These are phyloP conservation scores for Dactylorhiza incarnata DNA, from an alignment of 106 monocot genomes.

Conservation along the genomic window DNA sequence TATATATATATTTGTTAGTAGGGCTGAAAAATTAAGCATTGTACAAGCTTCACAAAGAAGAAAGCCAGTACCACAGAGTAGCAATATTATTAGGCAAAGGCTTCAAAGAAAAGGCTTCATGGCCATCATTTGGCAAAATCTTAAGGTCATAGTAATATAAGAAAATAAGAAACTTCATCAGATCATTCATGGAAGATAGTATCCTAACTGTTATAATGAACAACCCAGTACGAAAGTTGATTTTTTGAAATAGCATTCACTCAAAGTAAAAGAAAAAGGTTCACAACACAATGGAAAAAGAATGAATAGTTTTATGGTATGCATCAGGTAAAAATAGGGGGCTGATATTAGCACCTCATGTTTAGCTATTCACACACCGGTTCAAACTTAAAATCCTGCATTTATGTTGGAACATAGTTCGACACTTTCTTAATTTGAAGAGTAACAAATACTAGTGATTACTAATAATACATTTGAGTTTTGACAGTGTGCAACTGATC, in stretches of 20 bases:
- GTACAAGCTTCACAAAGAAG: background rate
- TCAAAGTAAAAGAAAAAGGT: background rate
- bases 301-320: too few relatives aligned
- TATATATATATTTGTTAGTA: background rate
- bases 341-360: too few relatives aligned
- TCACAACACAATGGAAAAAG: background rate
- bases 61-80: background rate
- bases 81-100: background rate
- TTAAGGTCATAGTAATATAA: background rate
- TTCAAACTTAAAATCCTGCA: too few relatives aligned
- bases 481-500: too few relatives aligned
- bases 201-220: background rate
- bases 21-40: background rate
- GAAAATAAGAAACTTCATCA: background rate
- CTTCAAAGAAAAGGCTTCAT: background rate
- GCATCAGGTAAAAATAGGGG: too few relatives aligned
- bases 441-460: too few relatives aligned
- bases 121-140: background rate
- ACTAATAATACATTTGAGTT: too few relatives aligned
- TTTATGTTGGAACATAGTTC: too few relatives aligned
- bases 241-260: too few relatives aligned
- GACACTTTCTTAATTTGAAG: too few relatives aligned
- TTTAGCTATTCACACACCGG: too few relatives aligned
- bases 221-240: background rate
- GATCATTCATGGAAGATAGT: background rate